Evolutionary conservation across 2,329 filamentous ascomycete species (phyloP), one percentile per base, ranked within the genome.

Genomic region (Fusarium napiforme): DNA sequence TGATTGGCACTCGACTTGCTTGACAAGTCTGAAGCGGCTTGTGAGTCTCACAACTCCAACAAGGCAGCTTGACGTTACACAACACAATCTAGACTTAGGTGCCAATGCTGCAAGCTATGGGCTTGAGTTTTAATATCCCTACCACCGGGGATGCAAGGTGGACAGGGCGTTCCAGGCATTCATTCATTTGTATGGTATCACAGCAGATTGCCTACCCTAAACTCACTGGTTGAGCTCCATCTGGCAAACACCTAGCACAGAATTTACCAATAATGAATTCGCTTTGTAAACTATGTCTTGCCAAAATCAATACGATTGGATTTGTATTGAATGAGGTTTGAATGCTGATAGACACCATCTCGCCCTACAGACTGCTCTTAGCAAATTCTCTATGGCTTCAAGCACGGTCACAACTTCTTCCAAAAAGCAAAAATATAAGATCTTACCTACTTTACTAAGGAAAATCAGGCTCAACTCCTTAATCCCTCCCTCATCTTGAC

Each of bases 1-100:
- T 18, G 12, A 28, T 53, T 37, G 9, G 10, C 2, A n/a, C 19
- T 9, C 23, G 9, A 18, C 9, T 1, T 4, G 12, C 6, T 2
- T 4, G 0, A 28, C 18, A 55, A 9, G 2, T 10, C 18, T 16
- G 19, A 28, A n/a, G 15, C 5, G 2, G 18, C 5, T 18, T 28
- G 10, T 15, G 15, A 7, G 10, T 16, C 32, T 26, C 3, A 9
- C 10, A 21, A 9, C 18, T 26, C 23, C n/a, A 53, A 26, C 7
- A 26, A n/a, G 5, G 10, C 28, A 6, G 7, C 9, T 16, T 18
- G 21, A 9, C 7, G 10, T 8, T 36, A 2, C 10, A 15, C 49
- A 52, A 15, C n/a, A 36, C 19, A 9, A 7, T 11, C 9, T 52
- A 1, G 30, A 4, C 9, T 11, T 21, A 21, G 9, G 7, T 15